Evolutionary conservation across 495 filamentous ascomycete genomes (phyloP).

Genomic region (Mytilinidion resinicola): DNA sequence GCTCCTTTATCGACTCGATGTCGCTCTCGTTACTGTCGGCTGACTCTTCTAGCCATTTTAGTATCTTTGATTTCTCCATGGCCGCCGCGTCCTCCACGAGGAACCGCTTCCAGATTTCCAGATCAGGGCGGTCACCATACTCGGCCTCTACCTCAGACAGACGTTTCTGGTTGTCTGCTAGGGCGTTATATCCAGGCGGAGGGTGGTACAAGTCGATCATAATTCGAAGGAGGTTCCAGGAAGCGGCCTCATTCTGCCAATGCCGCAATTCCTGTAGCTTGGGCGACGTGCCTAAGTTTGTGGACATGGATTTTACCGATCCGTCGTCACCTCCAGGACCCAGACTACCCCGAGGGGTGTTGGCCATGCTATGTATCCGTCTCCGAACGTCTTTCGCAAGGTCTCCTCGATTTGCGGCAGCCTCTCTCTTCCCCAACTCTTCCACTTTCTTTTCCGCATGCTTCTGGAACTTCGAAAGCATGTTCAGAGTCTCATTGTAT

Average conservation of each 20-base stretch:
- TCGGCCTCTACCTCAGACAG: slow-evolving; percentile 42
- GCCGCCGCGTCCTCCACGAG: slow-evolving; percentile 61
- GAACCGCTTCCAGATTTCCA: slow-evolving; percentile 59
- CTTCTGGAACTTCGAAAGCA: slow-evolving; percentile 34
- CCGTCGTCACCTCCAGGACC: slow-evolving; percentile 8
- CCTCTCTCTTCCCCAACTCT: slow-evolving; percentile 31
- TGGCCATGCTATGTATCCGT: slow-evolving; percentile 18
- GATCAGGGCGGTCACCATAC: slow-evolving; percentile 55
- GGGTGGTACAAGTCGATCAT: slow-evolving; percentile 49
- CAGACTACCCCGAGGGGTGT: neutral
- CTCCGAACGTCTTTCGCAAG: slow-evolving; percentile 29
- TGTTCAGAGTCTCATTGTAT: slow-evolving; percentile 25
- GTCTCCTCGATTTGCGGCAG: slow-evolving; percentile 28
- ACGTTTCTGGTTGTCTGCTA: slow-evolving; percentile 38
- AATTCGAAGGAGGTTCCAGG: slow-evolving; percentile 76
- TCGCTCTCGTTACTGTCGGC: slow-evolving; percentile 57
- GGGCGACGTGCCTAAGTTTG: slow-evolving; percentile 11
- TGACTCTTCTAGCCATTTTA: slow-evolving; percentile 76
- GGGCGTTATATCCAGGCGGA: slow-evolving; percentile 26
- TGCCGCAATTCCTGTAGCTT: slow-evolving; percentile 49
- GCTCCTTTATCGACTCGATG: slow-evolving; percentile 66
- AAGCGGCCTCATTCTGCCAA: slow-evolving; percentile 70
- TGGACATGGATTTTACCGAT: neutral
- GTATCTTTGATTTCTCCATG: slow-evolving; percentile 63
- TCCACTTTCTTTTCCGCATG: slow-evolving; percentile 33